Evolutionary conservation across 2,329 filamentous ascomycete genomes (phyloP).

Genomic region (Teratosphaeria viscida): DNA sequence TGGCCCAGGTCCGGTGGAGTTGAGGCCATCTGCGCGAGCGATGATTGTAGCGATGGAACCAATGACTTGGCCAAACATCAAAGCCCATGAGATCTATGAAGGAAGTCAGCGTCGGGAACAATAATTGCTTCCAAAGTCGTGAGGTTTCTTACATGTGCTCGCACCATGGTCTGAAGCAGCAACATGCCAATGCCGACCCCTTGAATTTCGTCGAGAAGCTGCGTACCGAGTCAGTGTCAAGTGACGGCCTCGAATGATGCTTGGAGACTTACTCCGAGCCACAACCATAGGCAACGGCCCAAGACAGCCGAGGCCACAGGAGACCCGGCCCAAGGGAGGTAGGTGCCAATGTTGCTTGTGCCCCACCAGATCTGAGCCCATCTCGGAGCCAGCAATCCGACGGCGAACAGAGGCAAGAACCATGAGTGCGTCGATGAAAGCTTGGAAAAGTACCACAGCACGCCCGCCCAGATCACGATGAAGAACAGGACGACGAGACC

Average conservation of each 20-base stretch:
- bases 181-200: conserved; percentile 56
- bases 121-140: not conserved
- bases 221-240: not conserved
- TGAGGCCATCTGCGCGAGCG: conserved; percentile 49
- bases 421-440: conserved; percentile 53
- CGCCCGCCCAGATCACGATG: conserved; percentile 43
- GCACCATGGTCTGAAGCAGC: conserved; percentile 47
- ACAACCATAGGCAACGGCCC: conserved; percentile 48
- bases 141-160: conserved; percentile 46
- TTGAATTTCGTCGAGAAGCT: conserved; percentile 52
- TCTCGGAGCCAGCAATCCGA: conserved; percentile 53
- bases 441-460: conserved; percentile 43
- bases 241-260: not conserved
- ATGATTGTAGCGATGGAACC: conserved; percentile 53
- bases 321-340: conserved; percentile 51
- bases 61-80: conserved; percentile 51
- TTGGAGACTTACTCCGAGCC: conserved; percentile 40
- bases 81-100: conserved; percentile 38
- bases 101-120: not conserved
- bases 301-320: conserved; percentile 45
- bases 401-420: conserved; percentile 57
- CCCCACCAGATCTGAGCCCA: conserved; percentile 62
- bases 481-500: conserved; percentile 48
- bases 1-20: conserved; percentile 48
- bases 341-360: conserved; percentile 46